Percentiles rank a stretch among this genome's conserved stretches.
These are phyloP conservation scores for Schizochytrium sp. DNA, from an alignment of 108 stramenopile species.

Conservation along the genomic window DNA sequence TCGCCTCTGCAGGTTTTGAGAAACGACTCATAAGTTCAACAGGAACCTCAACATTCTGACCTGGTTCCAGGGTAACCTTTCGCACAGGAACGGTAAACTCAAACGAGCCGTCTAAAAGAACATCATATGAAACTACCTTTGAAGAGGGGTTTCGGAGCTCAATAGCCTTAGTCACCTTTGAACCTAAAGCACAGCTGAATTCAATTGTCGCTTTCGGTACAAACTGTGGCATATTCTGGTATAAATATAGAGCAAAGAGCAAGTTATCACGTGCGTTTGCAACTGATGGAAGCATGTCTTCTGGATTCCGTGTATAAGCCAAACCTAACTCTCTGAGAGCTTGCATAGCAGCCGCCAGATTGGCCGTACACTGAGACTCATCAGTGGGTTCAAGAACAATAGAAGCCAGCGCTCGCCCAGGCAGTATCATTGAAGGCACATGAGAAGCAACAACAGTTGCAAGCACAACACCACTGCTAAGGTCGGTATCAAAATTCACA, in stretches of 20 bases:
- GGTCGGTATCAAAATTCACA: constrained; percentile 35
- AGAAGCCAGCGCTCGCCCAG: not conserved
- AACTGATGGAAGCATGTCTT: constrained; percentile 49
- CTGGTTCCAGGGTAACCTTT: constrained; percentile 54
- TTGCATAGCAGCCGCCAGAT: not conserved
- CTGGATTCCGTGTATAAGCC: not conserved
- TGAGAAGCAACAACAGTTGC: constrained; percentile 50
- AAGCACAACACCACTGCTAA: constrained; percentile 21
- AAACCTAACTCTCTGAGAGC: constrained; percentile 9
- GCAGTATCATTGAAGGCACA: not conserved
- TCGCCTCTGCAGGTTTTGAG: constrained; percentile 66
- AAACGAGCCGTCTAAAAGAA: constrained; percentile 69
- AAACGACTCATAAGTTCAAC: constrained; percentile 64
- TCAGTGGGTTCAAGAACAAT: constrained; percentile 28
- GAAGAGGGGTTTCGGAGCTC: constrained; percentile 74
- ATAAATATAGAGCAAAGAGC: constrained; percentile 62
- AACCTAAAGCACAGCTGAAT: constrained; percentile 72
- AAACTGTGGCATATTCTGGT: constrained; percentile 71
- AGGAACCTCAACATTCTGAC: constrained; percentile 20
- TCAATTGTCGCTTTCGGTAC: constrained; percentile 77
- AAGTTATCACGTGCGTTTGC: constrained; percentile 59
- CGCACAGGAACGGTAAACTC: constrained; percentile 66
- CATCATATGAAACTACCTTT: constrained; percentile 68
- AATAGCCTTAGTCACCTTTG: constrained; percentile 70
- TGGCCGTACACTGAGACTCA: constrained; percentile 29